Evolutionary conservation across 441 rosid genomes (phyloP), one percentile per base, ranked within the genome.

Genomic region (Eutrema salsugineum): DNA sequence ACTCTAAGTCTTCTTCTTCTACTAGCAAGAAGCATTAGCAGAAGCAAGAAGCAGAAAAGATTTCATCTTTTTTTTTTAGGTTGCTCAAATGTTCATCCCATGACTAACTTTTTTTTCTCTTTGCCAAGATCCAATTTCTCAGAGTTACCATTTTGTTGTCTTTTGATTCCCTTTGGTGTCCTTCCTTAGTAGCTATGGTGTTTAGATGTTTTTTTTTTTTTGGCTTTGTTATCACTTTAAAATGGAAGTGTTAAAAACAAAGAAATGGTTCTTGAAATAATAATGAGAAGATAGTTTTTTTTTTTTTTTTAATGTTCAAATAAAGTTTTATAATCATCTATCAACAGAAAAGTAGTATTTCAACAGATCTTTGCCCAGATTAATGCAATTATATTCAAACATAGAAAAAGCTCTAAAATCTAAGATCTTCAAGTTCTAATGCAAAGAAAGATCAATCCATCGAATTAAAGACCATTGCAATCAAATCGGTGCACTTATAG

Each of bases 1-100:
- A 86, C 60, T 82, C 81, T 2, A 86, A 83, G 72, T 86, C 82
- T 67, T 72, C 81, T 78, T 73, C 81, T 32, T 86, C 84, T 5
- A 84, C 84, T 68, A 87, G 83, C 57, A 73, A 85, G 79, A 83
- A 87, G 75, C 90, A 79, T 69, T 85, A 77, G 64, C 35, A 46
- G 14, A 55, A 44, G 60, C 30, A 39, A 22, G 40, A 42, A 38
- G 16, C 27, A 46, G 22, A 50, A 30, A 53, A 24, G 12, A 32
- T 53, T 71, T 39, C 14, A 61, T 35, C 8, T 36, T 17, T 48
- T 36, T 17, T 48, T 16, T 20, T 59, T 68, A 55, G 70, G 60
- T 70, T 19, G 43, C 30, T 6, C 46, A 62, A 68, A 36, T 62
- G 70, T 47, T 75, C 2, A 54, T 62, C 53, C 38, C 1, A 11